Percentiles rank a stretch among this genome's conserved stretches.
These are phyloP conservation scores for Hypericum androsaemum DNA, from an alignment of 345 rosid genomes.

Conservation along the genomic window DNA sequence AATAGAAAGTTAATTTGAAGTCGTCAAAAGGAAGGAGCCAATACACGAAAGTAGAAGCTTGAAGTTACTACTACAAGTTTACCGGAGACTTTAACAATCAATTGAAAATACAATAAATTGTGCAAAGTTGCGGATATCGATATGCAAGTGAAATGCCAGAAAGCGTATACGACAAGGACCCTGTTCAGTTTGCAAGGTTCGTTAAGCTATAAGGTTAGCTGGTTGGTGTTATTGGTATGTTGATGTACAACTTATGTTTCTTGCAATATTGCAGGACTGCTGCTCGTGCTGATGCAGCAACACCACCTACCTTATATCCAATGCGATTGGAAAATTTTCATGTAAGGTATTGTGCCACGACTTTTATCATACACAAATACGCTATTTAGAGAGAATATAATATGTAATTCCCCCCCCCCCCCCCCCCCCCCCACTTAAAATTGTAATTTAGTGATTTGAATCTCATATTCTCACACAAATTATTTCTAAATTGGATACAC, in stretches of 20 bases:
- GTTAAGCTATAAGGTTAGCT: slow-evolving; percentile 7
- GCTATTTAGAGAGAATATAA: background rate
- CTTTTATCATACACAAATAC: too few species aligned
- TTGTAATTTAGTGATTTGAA: too few species aligned
- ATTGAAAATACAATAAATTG: too few species aligned
- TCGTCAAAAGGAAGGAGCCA: too few species aligned
- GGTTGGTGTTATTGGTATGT: background rate
- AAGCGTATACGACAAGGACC: slow-evolving; percentile 27
- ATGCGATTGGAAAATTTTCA: slow-evolving; percentile 65
- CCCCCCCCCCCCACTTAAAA: slow-evolving; percentile 5
- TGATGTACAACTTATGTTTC: background rate
- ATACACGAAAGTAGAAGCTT: too few species aligned
- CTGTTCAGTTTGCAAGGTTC: slow-evolving; percentile 50
- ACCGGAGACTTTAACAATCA: too few species aligned
- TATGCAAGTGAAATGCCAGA: slow-evolving; percentile 28
- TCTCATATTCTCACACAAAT: background rate
- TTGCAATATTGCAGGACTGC: slow-evolving; percentile 31
- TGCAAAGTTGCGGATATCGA: slow-evolving; percentile 4
- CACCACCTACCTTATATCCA: slow-evolving; percentile 46
- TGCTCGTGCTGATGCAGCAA: slow-evolving; percentile 38
- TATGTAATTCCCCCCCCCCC: too few species aligned
- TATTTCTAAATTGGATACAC: slow-evolving; percentile 24
- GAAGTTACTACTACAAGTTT: too few species aligned
- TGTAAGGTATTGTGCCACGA: slow-evolving; percentile 9
- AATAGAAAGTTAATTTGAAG: too few species aligned